Evolutionary conservation across 495 filamentous ascomycete genomes (phyloP), one percentile per base, ranked within the genome.

Genomic region (Penicillium manginii): DNA sequence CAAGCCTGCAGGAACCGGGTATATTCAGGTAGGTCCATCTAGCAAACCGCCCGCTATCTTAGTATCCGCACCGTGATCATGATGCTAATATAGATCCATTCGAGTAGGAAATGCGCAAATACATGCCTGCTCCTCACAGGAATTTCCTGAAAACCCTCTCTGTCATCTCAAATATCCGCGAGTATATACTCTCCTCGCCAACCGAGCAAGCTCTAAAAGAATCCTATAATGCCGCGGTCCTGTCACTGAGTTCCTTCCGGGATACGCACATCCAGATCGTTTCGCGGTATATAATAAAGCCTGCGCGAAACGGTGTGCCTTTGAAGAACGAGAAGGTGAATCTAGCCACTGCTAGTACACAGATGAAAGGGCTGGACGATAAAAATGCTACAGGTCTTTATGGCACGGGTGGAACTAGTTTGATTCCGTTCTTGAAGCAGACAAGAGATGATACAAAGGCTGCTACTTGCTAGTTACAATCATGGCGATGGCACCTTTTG

Each of bases 221-320:
- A 45, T 91, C 96, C 9, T 98, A 90, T 75, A 93, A 98, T 62
- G 86, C 89, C 12, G 93, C 90, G 55, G 82, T 97, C 1, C 82
- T 89, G 53, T 90, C 92, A 78, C 84, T 98, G 31, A 84, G 88
- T 21, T 76, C 81, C 14, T 89, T 98, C 64, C 86, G 94, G 18
- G 91, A 94, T 66, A 93, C 91, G 66, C 94, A 98, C 64, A 90
- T 98, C 61, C 88, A 89, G 68, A 93, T 98, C 62, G 94, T 98
- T 8, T 88, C 91, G 11, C 88, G 94, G 35, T 98, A 97, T 75
- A 94, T 98, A 72, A 86, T 97, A 59, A 71, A 94, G 60, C 72
- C 63, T 47, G 73, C 72, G 37, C 71, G 57, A 62, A 66, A 35
- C 29, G 53, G 40, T 32, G 50, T 53, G 12, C 65, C 73, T 0